Evolutionary conservation across 352 stramenopile genomes (phyloP).

Genomic region (Pythium dissotocum): DNA sequence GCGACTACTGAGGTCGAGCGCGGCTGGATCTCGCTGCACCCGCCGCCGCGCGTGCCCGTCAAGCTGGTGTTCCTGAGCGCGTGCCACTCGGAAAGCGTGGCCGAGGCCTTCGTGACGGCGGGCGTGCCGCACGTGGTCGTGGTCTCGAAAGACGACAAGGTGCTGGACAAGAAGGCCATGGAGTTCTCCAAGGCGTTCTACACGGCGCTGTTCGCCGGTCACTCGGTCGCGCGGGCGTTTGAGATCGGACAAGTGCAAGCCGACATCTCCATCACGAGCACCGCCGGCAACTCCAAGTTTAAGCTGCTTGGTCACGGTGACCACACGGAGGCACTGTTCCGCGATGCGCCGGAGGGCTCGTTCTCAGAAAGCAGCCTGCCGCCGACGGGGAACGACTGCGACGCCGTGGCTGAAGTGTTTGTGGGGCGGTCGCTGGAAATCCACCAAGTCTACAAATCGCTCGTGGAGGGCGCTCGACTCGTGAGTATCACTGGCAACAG

Average conservation of each 20-base stretch:
- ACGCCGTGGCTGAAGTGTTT: slow-evolving; percentile 73
- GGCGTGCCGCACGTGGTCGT: slow-evolving; percentile 91
- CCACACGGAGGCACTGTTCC: slow-evolving; percentile 78
- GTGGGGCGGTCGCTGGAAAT: slow-evolving; percentile 80
- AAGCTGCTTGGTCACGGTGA: slow-evolving; percentile 78
- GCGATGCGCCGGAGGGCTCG: slow-evolving; percentile 43
- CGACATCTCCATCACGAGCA: slow-evolving; percentile 57
- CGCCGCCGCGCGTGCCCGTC: slow-evolving; percentile 47
- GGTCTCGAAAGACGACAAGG: slow-evolving; percentile 82
- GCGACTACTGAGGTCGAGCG: slow-evolving; percentile 48
- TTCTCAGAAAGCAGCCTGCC: slow-evolving; percentile 69
- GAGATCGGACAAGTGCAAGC: slow-evolving; percentile 83
- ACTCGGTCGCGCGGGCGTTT: slow-evolving; percentile 78
- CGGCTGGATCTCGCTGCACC: slow-evolving; percentile 43
- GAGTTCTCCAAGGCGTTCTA: slow-evolving; percentile 90
- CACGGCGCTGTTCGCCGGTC: slow-evolving; percentile 77
- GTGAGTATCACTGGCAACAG: slow-evolving; percentile 73
- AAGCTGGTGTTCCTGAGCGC: slow-evolving; percentile 90
- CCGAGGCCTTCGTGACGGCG: slow-evolving; percentile 86
- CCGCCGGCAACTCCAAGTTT: slow-evolving; percentile 60
- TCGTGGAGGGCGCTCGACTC: slow-evolving; percentile 74
- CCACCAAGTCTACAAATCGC: slow-evolving; percentile 72
- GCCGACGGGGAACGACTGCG: slow-evolving; percentile 65
- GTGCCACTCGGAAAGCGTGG: slow-evolving; percentile 88
- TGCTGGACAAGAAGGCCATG: slow-evolving; percentile 87